Percentiles rank a stretch among this genome's conserved stretches.
These are phyloP conservation scores for Sporothrix brunneoviolacea DNA, from an alignment of 2,329 filamentous ascomycete species.

Conservation along the genomic window DNA sequence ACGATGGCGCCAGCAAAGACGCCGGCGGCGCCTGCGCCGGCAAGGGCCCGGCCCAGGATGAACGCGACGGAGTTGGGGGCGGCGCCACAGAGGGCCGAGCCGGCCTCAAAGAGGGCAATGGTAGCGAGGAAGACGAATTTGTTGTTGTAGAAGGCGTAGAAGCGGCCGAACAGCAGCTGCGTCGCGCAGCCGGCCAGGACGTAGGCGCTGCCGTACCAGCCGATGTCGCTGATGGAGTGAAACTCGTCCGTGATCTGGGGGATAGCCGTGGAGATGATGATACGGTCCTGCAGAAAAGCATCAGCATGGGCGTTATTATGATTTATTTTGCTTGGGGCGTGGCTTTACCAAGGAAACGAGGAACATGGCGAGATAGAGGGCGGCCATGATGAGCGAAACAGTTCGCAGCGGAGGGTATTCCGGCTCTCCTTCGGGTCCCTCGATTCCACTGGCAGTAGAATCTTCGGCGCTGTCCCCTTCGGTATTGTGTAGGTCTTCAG, in stretches of 20 bases:
- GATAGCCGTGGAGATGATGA: slow-evolving; percentile 29
- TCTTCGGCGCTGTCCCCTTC: no score
- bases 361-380: background rate
- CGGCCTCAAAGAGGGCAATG: slow-evolving; percentile 31
- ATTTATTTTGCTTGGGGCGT: no score
- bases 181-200: slow-evolving; percentile 19
- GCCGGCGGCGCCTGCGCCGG: slow-evolving; percentile 33
- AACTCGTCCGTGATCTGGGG: slow-evolving; percentile 15
- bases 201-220: slow-evolving; percentile 17
- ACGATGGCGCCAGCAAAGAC: slow-evolving; percentile 32
- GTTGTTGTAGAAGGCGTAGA: slow-evolving; percentile 28
- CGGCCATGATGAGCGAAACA: background rate
- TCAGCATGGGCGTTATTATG: no score
- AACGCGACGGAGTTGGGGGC: slow-evolving; percentile 34
- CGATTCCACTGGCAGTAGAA: background rate
- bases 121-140: slow-evolving; percentile 29
- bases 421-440: background rate
- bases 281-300: slow-evolving; percentile 25
- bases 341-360: background rate
- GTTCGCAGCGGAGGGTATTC: background rate
- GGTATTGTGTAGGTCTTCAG: no score
- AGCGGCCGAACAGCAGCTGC: slow-evolving; percentile 27
- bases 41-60: slow-evolving; percentile 35
- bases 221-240: slow-evolving; percentile 13
- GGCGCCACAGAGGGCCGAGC: slow-evolving; percentile 34